Evolutionary conservation across 352 stramenopile genomes (phyloP).

Genomic region (Phytopythium montanum): DNA sequence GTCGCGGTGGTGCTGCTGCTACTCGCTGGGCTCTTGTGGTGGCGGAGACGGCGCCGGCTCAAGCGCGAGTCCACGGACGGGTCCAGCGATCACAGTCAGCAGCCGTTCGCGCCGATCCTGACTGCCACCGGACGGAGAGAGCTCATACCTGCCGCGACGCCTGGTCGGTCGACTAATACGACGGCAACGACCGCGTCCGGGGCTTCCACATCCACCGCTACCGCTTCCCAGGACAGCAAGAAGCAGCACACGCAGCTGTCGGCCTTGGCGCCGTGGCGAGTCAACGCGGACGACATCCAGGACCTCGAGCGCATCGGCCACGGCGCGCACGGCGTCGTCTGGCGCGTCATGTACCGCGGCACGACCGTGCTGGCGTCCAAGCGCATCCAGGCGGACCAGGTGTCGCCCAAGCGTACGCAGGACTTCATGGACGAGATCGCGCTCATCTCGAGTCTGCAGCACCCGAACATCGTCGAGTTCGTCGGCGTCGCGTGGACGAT

Average conservation of each 20-base stretch:
- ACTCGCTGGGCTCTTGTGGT: background rate
- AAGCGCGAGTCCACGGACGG: too few species aligned
- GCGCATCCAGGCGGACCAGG: conserved; percentile 37
- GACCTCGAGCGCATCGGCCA: conserved; percentile 44
- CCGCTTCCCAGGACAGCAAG: background rate
- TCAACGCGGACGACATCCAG: conserved; percentile 22
- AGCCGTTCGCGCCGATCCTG: background rate
- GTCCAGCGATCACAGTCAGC: too few species aligned
- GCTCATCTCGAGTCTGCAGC: conserved; percentile 42
- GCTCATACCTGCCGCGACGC: background rate
- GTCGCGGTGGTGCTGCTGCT: background rate
- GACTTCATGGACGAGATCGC: conserved; percentile 44
- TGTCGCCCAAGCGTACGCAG: conserved; percentile 26
- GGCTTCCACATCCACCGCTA: background rate
- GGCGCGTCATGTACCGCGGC: conserved; percentile 38
- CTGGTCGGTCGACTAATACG: background rate
- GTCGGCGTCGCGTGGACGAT: conserved; percentile 46
- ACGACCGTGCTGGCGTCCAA: conserved; percentile 44
- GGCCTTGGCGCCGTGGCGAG: background rate
- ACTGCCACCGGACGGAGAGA: background rate
- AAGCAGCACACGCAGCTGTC: background rate
- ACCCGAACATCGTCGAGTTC: conserved; percentile 52
- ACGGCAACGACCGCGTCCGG: background rate
- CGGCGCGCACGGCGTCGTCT: conserved; percentile 44
- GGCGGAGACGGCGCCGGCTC: background rate